Evolutionary conservation across 1,139 yeast genomes (phyloP).

Genomic region (Zhuliangozyma parablackwelliae): DNA sequence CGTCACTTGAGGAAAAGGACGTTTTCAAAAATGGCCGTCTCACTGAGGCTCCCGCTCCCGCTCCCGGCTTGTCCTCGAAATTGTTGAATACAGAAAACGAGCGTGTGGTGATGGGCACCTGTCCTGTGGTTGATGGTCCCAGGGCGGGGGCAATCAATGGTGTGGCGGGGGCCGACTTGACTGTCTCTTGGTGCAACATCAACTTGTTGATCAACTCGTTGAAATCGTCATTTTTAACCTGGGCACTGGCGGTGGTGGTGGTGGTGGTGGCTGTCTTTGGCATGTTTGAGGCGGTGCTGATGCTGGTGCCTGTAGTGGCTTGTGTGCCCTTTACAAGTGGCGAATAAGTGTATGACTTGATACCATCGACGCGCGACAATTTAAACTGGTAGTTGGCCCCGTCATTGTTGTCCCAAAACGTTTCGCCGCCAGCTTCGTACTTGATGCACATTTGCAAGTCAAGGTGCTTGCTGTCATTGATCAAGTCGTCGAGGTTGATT

Average conservation of each 20-base stretch:
- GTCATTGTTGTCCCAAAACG: slow-evolving; percentile 35
- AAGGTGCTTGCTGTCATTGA: slow-evolving; percentile 5
- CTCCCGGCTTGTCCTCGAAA: slow-evolving; percentile 8
- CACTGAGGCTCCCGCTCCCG: neutral
- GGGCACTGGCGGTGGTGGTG: too few species aligned
- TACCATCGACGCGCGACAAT: slow-evolving; percentile 14
- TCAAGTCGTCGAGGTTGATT: slow-evolving; percentile 26
- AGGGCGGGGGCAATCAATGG: slow-evolving; percentile 1
- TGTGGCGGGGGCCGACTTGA: neutral
- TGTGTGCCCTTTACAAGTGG: neutral
- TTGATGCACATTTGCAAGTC: slow-evolving; percentile 23
- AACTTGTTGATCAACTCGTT: slow-evolving; percentile 19
- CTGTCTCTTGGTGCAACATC: slow-evolving; percentile 8
- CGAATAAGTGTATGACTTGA: slow-evolving; percentile 11
- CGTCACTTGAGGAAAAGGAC: slow-evolving; percentile 24
- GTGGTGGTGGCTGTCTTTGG: too few species aligned
- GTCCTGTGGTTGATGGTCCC: neutral
- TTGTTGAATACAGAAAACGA: slow-evolving; percentile 9
- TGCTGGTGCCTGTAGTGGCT: too few species aligned
- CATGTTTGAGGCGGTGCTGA: too few species aligned
- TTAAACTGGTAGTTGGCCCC: slow-evolving; percentile 25
- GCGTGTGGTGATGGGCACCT: neutral
- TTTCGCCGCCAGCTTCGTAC: slow-evolving; percentile 19
- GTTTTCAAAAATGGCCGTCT: slow-evolving; percentile 19
- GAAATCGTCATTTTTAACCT: slow-evolving; percentile 6